Percentiles rank a stretch among this genome's conserved stretches.
Evolutionary conservation across 306 rosid genomes (phyloP).

Genomic region (Luffa acutangula): DNA sequence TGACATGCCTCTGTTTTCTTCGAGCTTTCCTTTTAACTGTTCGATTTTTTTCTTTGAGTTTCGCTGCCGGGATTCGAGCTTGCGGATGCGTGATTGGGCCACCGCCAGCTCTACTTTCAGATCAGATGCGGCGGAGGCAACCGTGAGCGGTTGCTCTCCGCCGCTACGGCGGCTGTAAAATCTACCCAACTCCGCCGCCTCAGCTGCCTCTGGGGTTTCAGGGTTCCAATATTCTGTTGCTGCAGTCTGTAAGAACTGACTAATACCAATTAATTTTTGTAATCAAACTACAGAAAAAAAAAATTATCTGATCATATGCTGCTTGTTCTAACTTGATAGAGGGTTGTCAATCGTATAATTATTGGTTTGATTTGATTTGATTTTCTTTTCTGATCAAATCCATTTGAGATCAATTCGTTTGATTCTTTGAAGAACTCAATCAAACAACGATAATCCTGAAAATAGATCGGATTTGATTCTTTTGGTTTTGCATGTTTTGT

Average conservation of each 20-base stretch:
- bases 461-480: background rate
- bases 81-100: background rate
- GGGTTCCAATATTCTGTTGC: conserved; percentile 22
- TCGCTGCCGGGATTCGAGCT: conserved; percentile 22
- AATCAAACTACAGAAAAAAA: background rate
- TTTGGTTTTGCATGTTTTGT: background rate
- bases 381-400: background rate
- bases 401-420: background rate
- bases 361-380: background rate
- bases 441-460: background rate
- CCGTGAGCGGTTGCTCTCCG: background rate
- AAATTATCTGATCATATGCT: background rate
- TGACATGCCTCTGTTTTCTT: conserved; percentile 26
- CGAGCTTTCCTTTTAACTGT: conserved; percentile 19
- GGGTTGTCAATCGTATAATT: background rate
- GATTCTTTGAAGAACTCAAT: background rate
- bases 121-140: conserved; percentile 1
- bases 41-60: conserved; percentile 29
- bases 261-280: background rate
- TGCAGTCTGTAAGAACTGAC: conserved; percentile 12
- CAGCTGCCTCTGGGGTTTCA: conserved; percentile 11
- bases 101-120: conserved; percentile 24
- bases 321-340: background rate
- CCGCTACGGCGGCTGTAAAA: conserved; percentile 10
- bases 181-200: background rate